A percentile compares a stretch with the other conserved stretches of the same genome.
Conservation (phyloP, 768 basidiomycete genomes). For the Leccinum disarticulatum region DNA sequence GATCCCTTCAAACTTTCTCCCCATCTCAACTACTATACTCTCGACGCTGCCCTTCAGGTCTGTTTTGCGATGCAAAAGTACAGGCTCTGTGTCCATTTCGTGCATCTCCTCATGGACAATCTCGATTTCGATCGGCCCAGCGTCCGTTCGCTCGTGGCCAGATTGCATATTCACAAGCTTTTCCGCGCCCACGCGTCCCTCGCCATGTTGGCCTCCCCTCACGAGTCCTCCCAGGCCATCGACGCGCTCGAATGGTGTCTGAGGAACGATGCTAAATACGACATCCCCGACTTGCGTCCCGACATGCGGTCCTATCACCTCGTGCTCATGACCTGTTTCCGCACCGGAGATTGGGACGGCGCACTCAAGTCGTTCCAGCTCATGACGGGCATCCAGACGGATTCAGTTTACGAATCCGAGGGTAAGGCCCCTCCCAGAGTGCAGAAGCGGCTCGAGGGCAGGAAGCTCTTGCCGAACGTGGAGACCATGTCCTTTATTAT, state of each 20-base stretch:
- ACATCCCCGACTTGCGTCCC: constrained; percentile 41
- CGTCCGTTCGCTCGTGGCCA: constrained; percentile 45
- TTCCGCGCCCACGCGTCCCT: constrained; percentile 49
- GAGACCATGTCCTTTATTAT: constrained; percentile 58
- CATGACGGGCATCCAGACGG: constrained; percentile 65
- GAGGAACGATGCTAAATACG: constrained; percentile 48
- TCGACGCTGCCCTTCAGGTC: constrained; percentile 54
- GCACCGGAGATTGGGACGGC: constrained; percentile 59
- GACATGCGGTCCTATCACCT: constrained; percentile 51
- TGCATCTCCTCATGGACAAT: constrained; percentile 54
- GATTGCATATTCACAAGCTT: constrained; percentile 60
- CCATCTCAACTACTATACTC: constrained; percentile 44
- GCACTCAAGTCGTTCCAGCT: constrained; percentile 61
- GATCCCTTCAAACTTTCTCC: constrained; percentile 38
- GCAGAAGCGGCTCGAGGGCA: constrained; percentile 43
- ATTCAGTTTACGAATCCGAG: constrained; percentile 44
- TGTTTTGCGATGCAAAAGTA: constrained; percentile 52
- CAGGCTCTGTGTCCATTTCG: constrained; percentile 53
- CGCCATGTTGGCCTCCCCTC: constrained; percentile 39
- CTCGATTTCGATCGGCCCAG: constrained; percentile 19
- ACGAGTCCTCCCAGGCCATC: constrained; percentile 49
- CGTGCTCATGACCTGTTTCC: constrained; percentile 64
- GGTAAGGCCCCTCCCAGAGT: constrained; percentile 40
- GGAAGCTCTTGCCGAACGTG: constrained; percentile 47
- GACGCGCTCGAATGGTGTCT: constrained; percentile 71